Evolutionary conservation across 805 yeast genomes (phyloP).

Genomic region (Lipomyces chichibuensis): DNA sequence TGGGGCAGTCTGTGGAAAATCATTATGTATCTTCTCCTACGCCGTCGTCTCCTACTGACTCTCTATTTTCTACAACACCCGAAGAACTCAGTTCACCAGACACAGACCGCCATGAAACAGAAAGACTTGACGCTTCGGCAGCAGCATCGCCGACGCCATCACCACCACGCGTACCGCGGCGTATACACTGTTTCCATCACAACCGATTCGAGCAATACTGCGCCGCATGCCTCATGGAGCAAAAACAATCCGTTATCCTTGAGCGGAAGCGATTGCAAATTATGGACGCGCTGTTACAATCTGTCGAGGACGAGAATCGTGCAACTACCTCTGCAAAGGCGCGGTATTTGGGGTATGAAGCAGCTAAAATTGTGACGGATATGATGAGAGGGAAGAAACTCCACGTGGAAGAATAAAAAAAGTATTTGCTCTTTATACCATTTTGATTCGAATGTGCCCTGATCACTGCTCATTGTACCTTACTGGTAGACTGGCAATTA

Average conservation of each 20-base stretch:
- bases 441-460: background rate
- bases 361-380: background rate
- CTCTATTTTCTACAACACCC: background rate
- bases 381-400: background rate
- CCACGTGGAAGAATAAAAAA: background rate
- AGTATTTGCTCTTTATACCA: background rate
- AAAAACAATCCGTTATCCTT: background rate
- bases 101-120: background rate
- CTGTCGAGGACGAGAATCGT: background rate
- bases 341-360: background rate
- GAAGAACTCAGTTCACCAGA: background rate
- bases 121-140: background rate
- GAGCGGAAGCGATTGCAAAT: conserved; percentile 1
- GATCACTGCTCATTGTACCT: background rate
- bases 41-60: background rate
- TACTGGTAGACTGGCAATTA: background rate
- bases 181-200: background rate
- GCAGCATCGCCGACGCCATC: background rate
- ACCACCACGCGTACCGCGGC: background rate
- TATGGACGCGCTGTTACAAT: background rate
- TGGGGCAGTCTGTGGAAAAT: background rate
- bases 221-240: background rate
- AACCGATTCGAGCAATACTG: background rate
- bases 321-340: background rate
- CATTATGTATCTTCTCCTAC: background rate